Evolutionary conservation across 305 asterid genomes (phyloP).

Genomic region (Coffea humblotiana): DNA sequence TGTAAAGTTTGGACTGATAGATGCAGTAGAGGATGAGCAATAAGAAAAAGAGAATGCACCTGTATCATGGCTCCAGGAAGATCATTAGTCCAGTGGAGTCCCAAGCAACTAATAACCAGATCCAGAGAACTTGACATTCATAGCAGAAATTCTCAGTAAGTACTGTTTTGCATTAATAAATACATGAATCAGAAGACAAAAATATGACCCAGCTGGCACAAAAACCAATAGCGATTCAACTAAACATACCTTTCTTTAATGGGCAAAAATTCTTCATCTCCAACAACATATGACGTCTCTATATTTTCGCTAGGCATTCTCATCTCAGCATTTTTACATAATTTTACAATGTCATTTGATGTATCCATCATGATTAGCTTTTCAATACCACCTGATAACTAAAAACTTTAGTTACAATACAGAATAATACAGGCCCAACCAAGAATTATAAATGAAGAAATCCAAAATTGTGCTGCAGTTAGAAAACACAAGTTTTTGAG

Average conservation of each 20-base stretch:
- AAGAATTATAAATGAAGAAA: background rate
- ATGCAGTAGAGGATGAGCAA: background rate
- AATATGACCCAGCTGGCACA: conserved; percentile 1
- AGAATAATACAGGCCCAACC: background rate
- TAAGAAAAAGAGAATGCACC: conserved; percentile 42
- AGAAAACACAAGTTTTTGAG: no score
- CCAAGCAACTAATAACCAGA: conserved; percentile 84
- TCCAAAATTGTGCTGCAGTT: background rate
- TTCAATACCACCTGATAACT: conserved; percentile 70
- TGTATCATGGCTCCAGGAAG: conserved; percentile 99
- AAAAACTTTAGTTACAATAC: conserved; percentile 17
- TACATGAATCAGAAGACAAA: background rate
- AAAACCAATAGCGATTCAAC: conserved; percentile 3
- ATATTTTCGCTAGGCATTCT: conserved; percentile 48
- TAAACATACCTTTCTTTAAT: conserved; percentile 62
- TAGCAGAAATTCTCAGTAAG: conserved; percentile 7
- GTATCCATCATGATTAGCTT: conserved; percentile 88
- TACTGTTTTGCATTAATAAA: background rate
- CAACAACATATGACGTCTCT: conserved; percentile 72
- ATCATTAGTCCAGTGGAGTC: conserved; percentile 98
- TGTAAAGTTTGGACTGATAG: background rate
- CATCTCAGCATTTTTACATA: conserved; percentile 64
- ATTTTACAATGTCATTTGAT: conserved; percentile 74
- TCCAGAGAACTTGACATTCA: conserved; percentile 68
- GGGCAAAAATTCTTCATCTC: conserved; percentile 89